These are phyloP conservation scores for Suillus plorans DNA, from an alignment of 768 basidiomycete species.

Conservation along the genomic window DNA sequence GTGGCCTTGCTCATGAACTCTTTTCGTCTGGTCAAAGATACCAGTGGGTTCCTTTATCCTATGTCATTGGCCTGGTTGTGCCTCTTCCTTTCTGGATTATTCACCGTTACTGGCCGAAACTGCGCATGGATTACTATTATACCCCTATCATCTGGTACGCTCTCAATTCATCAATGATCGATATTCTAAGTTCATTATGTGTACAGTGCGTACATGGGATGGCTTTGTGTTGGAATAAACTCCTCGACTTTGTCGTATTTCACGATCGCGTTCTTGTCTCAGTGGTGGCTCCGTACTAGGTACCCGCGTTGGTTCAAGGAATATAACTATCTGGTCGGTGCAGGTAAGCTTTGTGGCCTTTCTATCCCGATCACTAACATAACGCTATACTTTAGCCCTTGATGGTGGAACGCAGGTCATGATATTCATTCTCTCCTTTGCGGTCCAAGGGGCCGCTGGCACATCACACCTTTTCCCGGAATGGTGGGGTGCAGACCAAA, in stretches of 20 bases:
- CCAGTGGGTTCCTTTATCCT: constrained; percentile 41
- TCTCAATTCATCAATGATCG: neutral
- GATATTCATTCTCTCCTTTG: constrained; percentile 51
- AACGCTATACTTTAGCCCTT: constrained; percentile 23
- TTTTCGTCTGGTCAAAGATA: constrained; percentile 32
- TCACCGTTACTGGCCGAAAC: constrained; percentile 35
- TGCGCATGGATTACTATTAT: constrained; percentile 26
- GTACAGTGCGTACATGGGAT: constrained; percentile 8
- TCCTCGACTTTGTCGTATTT: constrained; percentile 21
- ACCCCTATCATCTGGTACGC: constrained; percentile 29
- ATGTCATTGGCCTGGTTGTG: constrained; percentile 29
- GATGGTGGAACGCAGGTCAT: constrained; percentile 48
- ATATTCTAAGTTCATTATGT: neutral
- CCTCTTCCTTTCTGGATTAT: constrained; percentile 43
- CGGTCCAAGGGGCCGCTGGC: constrained; percentile 52
- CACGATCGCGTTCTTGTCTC: constrained; percentile 30
- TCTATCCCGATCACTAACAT: neutral
- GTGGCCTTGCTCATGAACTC: constrained; percentile 36
- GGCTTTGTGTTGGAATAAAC: constrained; percentile 26
- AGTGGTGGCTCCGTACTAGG: constrained; percentile 39
- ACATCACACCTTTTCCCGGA: constrained; percentile 45
- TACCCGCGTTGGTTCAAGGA: constrained; percentile 36
- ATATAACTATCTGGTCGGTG: constrained; percentile 40
- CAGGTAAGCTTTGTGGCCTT: constrained; percentile 33
- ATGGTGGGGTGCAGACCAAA: constrained; percentile 55